Base-by-base conservation (phyloP, 2,329 filamentous ascomycete species). In the Phyllosticta capitalensis region DNA sequence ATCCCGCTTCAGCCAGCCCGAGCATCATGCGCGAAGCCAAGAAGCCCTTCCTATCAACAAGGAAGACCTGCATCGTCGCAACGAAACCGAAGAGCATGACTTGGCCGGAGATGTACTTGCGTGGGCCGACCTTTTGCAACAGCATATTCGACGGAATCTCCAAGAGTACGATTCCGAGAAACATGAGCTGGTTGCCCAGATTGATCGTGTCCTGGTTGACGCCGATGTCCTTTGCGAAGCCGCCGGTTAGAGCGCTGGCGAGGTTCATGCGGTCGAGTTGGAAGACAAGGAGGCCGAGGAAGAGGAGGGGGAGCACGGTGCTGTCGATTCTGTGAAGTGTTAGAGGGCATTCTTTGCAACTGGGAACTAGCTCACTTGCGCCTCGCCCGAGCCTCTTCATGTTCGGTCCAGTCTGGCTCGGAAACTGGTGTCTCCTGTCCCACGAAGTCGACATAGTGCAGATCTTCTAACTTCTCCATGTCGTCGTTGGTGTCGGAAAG, bases 241-340 rank as follows among this genome's bases (percentile, higher is more conserved):
- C 76, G 4, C 73, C 78, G 0, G 79, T 81, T 0, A 81, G 67
- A 7, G 78, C 78, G 62, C 77, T 80, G 17, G 76, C 77, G 7
- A 81, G 70, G 60, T 81, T 81, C 71, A 79, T 81, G 24, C 79
- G 76, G 61, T 82, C 79, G 0, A 81, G 67, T 64, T 81, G 79
- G 61, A 81, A 79, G 50, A 78, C 76, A 0, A 81, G 69, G 1
- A 82, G 69, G 0, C 78, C 79, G 0, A 81, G 69, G 48, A 78
- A 74, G 1, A 83, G 72, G 0, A 81, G 68, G 0, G 77, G 75
- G 0, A 82, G 70, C 2, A 82, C 77, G 0, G 74, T 74, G 7
- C 68, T 66, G 61, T 82, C 78, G 50, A 78, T 70, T 63, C 78
- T 81, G n/a, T 26, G 24, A 26, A 26, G 24, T 26, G 24, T 26